Percentiles rank a stretch among this genome's conserved stretches.
phyloP scores from a whole-genome alignment of 495 filamentous ascomycete species.

The Hypoxylon fuscum region DNA sequence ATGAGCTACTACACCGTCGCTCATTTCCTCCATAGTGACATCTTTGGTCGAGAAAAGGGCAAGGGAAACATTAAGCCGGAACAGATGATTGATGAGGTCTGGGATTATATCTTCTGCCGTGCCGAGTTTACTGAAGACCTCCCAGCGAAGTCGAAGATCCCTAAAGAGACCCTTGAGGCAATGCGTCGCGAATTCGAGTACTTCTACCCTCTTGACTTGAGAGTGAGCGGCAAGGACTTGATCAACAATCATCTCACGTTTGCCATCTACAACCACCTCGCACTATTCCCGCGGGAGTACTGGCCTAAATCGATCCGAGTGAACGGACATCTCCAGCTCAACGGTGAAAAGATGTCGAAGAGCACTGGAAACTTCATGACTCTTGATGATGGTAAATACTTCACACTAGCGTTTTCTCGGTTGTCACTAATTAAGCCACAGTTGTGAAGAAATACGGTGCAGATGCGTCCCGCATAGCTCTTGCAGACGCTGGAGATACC shows the following conservation, averaged over 20 bases:
- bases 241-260: slow-evolving; percentile 92
- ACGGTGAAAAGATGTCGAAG: slow-evolving; percentile 98
- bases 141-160: slow-evolving; percentile 67
- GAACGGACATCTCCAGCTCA: slow-evolving; percentile 93
- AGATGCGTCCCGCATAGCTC: slow-evolving; percentile 88
- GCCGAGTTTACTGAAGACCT: slow-evolving; percentile 71
- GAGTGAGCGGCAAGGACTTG: slow-evolving; percentile 85
- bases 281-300: slow-evolving; percentile 84
- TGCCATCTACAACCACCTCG: slow-evolving; percentile 94
- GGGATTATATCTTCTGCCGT: slow-evolving; percentile 87
- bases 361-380: slow-evolving; percentile 96
- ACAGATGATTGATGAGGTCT: slow-evolving; percentile 95
- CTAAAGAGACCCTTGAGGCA: slow-evolving; percentile 71
- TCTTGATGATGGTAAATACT: slow-evolving; percentile 68
- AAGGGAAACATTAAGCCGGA: slow-evolving; percentile 71
- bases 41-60: slow-evolving; percentile 79
- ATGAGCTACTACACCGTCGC: slow-evolving; percentile 97
- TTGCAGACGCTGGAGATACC: slow-evolving; percentile 94
- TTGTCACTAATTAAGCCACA: slow-evolving; percentile 3
- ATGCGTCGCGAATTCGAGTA: slow-evolving; percentile 95
- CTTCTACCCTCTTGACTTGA: slow-evolving; percentile 92
- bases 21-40: slow-evolving; percentile 80
- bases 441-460: slow-evolving; percentile 92
- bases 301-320: slow-evolving; percentile 85
- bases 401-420: not conserved